Evolutionary conservation across 1,139 yeast genomes (phyloP), one percentile per base, ranked within the genome.

Genomic region (Nakaseomyces uthaithaninus): DNA sequence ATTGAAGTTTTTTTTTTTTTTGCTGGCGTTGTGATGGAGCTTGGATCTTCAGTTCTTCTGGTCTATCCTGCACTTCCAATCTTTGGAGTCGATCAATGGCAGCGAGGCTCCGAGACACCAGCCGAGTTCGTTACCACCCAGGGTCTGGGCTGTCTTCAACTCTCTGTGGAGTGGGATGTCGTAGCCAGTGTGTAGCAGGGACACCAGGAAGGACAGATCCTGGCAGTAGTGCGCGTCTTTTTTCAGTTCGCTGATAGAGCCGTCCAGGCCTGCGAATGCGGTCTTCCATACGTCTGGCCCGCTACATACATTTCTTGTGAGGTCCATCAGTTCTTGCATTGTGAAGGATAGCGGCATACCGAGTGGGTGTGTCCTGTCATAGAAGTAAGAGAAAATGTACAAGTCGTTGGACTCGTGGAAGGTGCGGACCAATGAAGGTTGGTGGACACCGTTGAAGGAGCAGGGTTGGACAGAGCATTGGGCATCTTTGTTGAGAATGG

Each of bases 71-170:
- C 95, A 87, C 42, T 67, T 72, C 95, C 95, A 86, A 42, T 77
- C 78, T 11, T 74, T 67, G 35, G 65, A 63, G 48, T 84, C 91
- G 51, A 91, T 69, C 51, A 91, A 68, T 3, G 97, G 97, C 55
- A 91, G 71, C 1, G 96, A 85, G 2, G 98, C 98, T 51, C 99
- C 99, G 47, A 91, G 71, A 67, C 98, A 91, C 99, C 99, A 91
- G 26, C 97, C 98, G 40, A 91, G 71, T 65, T 91, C 98, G 55
- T 85, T 87, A 55, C 79, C 77, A 45, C 78, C 82, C 51, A 91
- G 86, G 57, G 77, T 86, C 67, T 85, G 77, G 7, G 97, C 97
- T 6, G 96, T 91, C 61, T 75, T 82, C 53, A 91, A 76, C 63
- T 89, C 97, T 61, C 98, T 79, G 53, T 72, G 71, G 44, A 84